Conservation (phyloP, 1,284 basidiomycete species). For the Phylloporus sp. region DNA sequence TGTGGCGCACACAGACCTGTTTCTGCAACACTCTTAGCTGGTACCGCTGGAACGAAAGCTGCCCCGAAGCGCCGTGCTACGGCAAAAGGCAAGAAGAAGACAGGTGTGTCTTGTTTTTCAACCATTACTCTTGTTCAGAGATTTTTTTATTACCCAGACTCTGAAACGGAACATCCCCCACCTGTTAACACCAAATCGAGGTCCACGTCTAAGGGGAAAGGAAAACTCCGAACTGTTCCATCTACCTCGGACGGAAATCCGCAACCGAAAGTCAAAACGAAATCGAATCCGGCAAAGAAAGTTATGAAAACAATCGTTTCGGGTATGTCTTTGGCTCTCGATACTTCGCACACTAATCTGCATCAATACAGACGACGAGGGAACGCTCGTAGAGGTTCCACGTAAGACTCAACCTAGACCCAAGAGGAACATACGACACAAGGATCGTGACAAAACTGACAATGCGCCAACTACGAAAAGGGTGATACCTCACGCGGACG, state of each 20-base stretch:
- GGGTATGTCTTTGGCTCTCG: slow-evolving; percentile 10
- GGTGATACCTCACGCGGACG: background rate
- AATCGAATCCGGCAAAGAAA: slow-evolving; percentile 7
- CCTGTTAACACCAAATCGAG: slow-evolving; percentile 5
- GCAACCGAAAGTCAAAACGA: slow-evolving; percentile 12
- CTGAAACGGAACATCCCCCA: slow-evolving; percentile 6
- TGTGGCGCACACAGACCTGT: background rate
- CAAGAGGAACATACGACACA: background rate
- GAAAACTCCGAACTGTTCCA: slow-evolving; percentile 4
- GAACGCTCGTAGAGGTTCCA: slow-evolving; percentile 30
- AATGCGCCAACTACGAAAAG: slow-evolving; percentile 5
- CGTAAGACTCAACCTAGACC: slow-evolving; percentile 9
- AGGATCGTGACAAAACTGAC: slow-evolving; percentile 3
- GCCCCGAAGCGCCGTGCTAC: slow-evolving; percentile 23
- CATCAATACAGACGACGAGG: slow-evolving; percentile 32
- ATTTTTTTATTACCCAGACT: background rate
- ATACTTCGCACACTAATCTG: background rate
- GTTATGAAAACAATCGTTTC: slow-evolving; percentile 16
- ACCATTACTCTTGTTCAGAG: background rate
- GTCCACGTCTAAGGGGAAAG: slow-evolving; percentile 16
- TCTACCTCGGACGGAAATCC: slow-evolving; percentile 6
- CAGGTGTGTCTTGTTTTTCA: slow-evolving; percentile 4
- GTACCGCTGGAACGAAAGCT: background rate
- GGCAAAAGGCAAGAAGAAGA: slow-evolving; percentile 16
- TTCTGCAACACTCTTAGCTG: slow-evolving; percentile 3